phyloP scores from a whole-genome alignment of 805 yeast species.

The Wickerhamomyces xylosicus region DNA sequence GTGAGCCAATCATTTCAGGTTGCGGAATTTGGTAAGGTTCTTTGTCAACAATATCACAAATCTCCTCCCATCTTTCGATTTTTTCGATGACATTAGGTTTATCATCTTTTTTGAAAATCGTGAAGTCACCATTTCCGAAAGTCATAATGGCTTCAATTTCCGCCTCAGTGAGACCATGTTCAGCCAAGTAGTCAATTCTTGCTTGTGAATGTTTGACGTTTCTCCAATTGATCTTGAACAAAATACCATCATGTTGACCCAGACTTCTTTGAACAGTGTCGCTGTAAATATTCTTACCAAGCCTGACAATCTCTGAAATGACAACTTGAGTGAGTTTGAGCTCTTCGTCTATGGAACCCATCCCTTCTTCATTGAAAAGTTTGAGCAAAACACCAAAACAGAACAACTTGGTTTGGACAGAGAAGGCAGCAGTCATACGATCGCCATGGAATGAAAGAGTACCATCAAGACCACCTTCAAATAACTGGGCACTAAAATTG shows the following conservation, averaged over 20 bases:
- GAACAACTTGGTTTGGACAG: conserved; percentile 31
- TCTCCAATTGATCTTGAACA: conserved; percentile 25
- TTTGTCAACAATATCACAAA: conserved; percentile 8
- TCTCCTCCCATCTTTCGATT: conserved; percentile 21
- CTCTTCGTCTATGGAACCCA: conserved; percentile 15
- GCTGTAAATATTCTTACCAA: conserved; percentile 32
- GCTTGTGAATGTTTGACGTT: conserved; percentile 31
- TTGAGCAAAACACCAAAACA: conserved; percentile 29
- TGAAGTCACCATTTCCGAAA: conserved; percentile 23
- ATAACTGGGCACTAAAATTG: conserved; percentile 25
- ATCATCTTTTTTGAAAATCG: conserved; percentile 12
- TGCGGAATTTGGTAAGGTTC: conserved; percentile 17
- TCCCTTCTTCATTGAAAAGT: conserved; percentile 21
- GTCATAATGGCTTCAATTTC: conserved; percentile 22
- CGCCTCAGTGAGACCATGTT: conserved; percentile 22
- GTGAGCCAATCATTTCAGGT: conserved; percentile 26
- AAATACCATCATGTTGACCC: conserved; percentile 23
- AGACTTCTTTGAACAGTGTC: conserved; percentile 25
- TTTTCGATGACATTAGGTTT: conserved; percentile 18
- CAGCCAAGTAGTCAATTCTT: conserved; percentile 23
- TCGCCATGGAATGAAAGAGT: conserved; percentile 9
- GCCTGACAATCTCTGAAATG: conserved; percentile 33
- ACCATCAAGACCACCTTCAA: conserved; percentile 24
- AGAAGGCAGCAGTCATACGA: conserved; percentile 16
- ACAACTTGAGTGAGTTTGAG: conserved; percentile 27